A percentile compares a stretch with the other conserved stretches of the same genome.
These are phyloP conservation scores for Prototheca wickerhamii DNA, from an alignment of 163 green algal species.

Conservation along the genomic window DNA sequence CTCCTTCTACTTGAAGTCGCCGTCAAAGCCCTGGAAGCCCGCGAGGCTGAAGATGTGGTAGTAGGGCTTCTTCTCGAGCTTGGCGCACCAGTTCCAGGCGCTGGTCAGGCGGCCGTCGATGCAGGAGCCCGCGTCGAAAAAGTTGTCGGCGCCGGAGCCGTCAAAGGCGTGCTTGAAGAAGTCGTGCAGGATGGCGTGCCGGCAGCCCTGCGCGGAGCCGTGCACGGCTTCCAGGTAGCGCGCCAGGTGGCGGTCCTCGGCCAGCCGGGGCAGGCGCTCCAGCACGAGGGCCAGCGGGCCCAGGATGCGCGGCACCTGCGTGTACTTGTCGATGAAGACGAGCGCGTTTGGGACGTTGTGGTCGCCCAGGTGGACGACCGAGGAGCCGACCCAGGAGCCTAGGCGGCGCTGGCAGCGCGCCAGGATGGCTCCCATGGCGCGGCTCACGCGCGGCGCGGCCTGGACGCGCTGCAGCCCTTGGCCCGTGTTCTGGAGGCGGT, in stretches of 20 bases:
- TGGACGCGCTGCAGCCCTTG: conserved; percentile 90
- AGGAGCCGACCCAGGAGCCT: conserved; percentile 86
- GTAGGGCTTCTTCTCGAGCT: conserved; percentile 86
- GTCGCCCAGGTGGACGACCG: conserved; percentile 89
- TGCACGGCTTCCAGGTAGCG: conserved; percentile 52
- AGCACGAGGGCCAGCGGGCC: conserved; percentile 82
- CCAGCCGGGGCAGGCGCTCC: conserved; percentile 65
- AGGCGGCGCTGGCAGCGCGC: conserved; percentile 60
- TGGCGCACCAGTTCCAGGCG: conserved; percentile 94
- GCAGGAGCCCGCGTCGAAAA: conserved; percentile 85
- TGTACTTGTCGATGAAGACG: conserved; percentile 98
- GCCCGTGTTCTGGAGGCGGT: conserved; percentile 84
- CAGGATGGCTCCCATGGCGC: conserved; percentile 71
- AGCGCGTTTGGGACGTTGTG: conserved; percentile 93
- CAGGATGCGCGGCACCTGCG: conserved; percentile 49
- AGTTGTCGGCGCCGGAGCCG: conserved; percentile 79
- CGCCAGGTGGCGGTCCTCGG: conserved; percentile 31
- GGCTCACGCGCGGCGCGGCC: conserved; percentile 46
- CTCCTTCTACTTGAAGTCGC: conserved; percentile 60
- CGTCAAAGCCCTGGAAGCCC: conserved; percentile 83
- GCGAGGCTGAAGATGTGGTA: conserved; percentile 80
- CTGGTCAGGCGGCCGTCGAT: conserved; percentile 88
- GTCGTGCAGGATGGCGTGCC: conserved; percentile 69
- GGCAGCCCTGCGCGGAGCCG: conserved; percentile 61
- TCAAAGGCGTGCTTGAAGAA: conserved; percentile 95